These are phyloP conservation scores for Pterocarpus santalinus DNA, from an alignment of 306 rosid genomes.

Conservation along the genomic window DNA sequence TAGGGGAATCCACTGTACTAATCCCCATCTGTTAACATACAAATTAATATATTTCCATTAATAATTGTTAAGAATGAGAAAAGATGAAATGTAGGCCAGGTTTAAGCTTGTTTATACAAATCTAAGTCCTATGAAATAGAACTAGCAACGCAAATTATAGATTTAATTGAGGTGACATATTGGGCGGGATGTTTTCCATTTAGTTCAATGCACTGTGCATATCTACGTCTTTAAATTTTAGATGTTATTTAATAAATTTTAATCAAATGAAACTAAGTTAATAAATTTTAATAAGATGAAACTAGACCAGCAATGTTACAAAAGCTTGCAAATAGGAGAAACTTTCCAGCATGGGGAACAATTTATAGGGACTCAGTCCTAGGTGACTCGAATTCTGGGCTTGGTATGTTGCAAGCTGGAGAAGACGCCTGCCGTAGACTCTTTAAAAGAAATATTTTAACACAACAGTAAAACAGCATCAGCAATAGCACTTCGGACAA, in stretches of 20 bases:
- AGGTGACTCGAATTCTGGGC: no score
- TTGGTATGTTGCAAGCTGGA: no score
- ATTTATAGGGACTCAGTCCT: no score
- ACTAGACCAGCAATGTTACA: no score
- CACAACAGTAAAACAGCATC: neutral
- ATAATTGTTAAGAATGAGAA: slow-evolving; percentile 20
- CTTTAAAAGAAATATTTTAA: no score
- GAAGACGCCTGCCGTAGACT: no score
- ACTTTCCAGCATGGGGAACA: no score
- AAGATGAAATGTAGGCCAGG: neutral
- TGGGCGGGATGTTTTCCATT: neutral
- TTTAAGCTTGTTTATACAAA: slow-evolving; percentile 14
- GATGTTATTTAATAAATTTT: no score
- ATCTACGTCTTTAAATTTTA: no score
- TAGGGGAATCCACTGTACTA: slow-evolving; percentile 53
- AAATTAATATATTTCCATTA: slow-evolving; percentile 29
- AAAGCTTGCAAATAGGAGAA: no score
- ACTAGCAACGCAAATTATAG: neutral
- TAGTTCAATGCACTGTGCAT: neutral
- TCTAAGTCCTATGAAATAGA: neutral
- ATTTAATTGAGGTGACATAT: neutral
- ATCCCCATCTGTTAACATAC: slow-evolving; percentile 64
- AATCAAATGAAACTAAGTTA: no score
- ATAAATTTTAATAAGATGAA: no score
- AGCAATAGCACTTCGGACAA: neutral